Conservation (phyloP, 495 filamentous ascomycete genomes). For the Talaromyces nanjingensis region DNA sequence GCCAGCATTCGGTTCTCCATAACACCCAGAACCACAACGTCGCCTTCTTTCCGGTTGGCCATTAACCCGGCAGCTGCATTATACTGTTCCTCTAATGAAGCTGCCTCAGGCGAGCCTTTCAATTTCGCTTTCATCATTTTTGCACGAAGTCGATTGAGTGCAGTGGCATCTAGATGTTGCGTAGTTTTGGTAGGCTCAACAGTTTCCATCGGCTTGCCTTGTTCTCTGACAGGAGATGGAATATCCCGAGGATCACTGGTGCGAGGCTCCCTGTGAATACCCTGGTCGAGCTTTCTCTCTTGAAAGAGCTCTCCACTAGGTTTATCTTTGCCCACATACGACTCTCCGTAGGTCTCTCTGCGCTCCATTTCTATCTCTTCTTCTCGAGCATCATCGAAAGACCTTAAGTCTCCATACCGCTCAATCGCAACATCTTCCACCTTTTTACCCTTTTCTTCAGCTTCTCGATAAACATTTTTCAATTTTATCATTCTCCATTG, state of each 20-base stretch:
- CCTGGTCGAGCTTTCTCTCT: slow-evolving; percentile 57
- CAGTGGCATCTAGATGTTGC: slow-evolving; percentile 59
- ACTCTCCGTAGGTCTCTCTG: slow-evolving; percentile 73
- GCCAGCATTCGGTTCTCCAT: slow-evolving; percentile 89
- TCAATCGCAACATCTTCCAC: slow-evolving; percentile 79
- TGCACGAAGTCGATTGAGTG: slow-evolving; percentile 83
- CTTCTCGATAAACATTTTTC: slow-evolving; percentile 73
- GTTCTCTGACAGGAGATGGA: slow-evolving; percentile 36
- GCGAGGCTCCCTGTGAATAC: slow-evolving; percentile 27
- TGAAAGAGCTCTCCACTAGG: slow-evolving; percentile 81
- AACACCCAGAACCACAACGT: slow-evolving; percentile 72
- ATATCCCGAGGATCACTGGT: neutral
- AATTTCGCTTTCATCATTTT: slow-evolving; percentile 93
- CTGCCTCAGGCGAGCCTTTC: slow-evolving; percentile 61
- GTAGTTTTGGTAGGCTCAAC: slow-evolving; percentile 32
- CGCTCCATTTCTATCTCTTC: slow-evolving; percentile 91
- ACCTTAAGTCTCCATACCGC: slow-evolving; percentile 71
- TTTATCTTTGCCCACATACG: slow-evolving; percentile 80
- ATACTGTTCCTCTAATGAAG: slow-evolving; percentile 78
- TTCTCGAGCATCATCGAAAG: slow-evolving; percentile 90
- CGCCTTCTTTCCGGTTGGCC: slow-evolving; percentile 52
- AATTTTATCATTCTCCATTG: slow-evolving; percentile 95
- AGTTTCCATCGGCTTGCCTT: slow-evolving; percentile 37
- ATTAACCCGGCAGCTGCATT: slow-evolving; percentile 57
- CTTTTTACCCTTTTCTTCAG: slow-evolving; percentile 60